Percentiles rank a stretch among this genome's conserved stretches.
Conservation (phyloP, 305 asterid genomes). For the Fraxinus ornus region DNA sequence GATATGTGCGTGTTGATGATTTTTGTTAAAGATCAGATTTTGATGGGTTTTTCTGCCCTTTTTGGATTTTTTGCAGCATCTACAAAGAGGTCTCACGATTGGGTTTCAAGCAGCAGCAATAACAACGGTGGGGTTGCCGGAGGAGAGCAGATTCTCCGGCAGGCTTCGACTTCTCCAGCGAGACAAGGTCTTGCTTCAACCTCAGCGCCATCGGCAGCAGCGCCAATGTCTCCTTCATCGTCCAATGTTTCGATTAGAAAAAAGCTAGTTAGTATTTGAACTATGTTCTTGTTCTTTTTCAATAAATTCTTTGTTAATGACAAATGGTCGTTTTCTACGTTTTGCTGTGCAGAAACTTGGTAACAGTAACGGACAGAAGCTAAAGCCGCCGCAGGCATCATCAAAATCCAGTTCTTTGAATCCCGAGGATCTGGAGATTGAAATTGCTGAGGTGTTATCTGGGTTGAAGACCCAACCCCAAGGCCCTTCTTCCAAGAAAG, state of each 20-base stretch:
- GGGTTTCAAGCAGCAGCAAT: constrained; percentile 58
- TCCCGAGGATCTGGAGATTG: constrained; percentile 91
- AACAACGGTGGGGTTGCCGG: constrained; percentile 48
- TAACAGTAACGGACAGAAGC: constrained; percentile 52
- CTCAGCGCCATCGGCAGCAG: constrained; percentile 46
- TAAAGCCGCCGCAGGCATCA: constrained; percentile 68
- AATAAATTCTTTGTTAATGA: not conserved
- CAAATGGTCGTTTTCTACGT: not conserved
- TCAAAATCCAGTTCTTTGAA: constrained; percentile 56
- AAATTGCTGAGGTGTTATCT: constrained; percentile 84
- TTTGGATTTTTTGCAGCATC: constrained; percentile 46
- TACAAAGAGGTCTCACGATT: constrained; percentile 87
- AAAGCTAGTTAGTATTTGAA: constrained; percentile 65
- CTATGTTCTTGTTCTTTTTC: not conserved
- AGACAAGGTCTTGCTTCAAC: constrained; percentile 43
- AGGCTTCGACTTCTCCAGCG: constrained; percentile 62
- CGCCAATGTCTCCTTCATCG: constrained; percentile 86
- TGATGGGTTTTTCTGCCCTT: constrained; percentile 1
- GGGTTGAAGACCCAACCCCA: constrained; percentile 87
- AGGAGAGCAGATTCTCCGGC: constrained; percentile 60
- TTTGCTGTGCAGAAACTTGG: constrained; percentile 51
- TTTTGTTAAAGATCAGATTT: constrained; percentile 13
- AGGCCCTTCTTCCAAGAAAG: constrained; percentile 68
- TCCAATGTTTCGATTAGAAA: constrained; percentile 68
- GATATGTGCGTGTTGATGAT: not conserved